These are phyloP conservation scores for Blastomyces parvus DNA, from an alignment of 2,329 filamentous ascomycete genomes.

Conservation along the genomic window DNA sequence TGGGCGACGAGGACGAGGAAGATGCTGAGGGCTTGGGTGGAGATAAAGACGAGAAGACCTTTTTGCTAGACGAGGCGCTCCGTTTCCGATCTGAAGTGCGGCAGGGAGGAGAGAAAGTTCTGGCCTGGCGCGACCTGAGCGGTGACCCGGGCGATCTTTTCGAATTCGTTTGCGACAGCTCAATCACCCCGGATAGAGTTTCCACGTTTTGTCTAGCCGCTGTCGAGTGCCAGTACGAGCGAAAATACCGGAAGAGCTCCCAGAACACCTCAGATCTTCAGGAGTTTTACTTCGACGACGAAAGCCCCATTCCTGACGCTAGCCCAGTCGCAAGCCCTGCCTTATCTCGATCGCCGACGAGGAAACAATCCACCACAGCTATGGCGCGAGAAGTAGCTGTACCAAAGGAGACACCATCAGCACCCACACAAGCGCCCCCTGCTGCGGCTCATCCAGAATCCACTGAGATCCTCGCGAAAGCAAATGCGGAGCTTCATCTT, in stretches of 20 bases:
- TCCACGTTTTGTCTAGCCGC: conserved; percentile 73
- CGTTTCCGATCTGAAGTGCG: conserved; percentile 78
- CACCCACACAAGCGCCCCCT: conserved; percentile 51
- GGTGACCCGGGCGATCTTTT: conserved; percentile 92
- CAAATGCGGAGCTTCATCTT: conserved; percentile 77
- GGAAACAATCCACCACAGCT: conserved; percentile 33
- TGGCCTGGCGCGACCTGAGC: conserved; percentile 91
- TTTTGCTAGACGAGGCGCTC: conserved; percentile 84
- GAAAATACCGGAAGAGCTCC: conserved; percentile 75
- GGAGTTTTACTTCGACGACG: conserved; percentile 67
- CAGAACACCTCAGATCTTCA: conserved; percentile 72
- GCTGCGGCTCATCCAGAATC: conserved; percentile 55
- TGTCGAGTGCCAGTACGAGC: conserved; percentile 92
- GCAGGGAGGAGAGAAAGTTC: conserved; percentile 69
- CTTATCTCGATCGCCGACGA: conserved; percentile 27
- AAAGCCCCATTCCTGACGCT: conserved; percentile 51
- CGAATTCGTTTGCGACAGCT: conserved; percentile 88
- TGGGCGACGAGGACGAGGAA: conserved; percentile 80
- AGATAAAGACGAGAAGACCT: conserved; percentile 95
- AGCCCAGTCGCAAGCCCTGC: conserved; percentile 47
- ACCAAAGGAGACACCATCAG: conserved; percentile 32
- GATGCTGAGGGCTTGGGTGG: conserved; percentile 59
- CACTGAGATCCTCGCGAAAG: conserved; percentile 62
- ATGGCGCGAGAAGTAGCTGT: conserved; percentile 37
- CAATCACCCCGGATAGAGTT: conserved; percentile 60